These are phyloP conservation scores for Ogataea angusta DNA, from an alignment of 805 yeast genomes.

Conservation along the genomic window DNA sequence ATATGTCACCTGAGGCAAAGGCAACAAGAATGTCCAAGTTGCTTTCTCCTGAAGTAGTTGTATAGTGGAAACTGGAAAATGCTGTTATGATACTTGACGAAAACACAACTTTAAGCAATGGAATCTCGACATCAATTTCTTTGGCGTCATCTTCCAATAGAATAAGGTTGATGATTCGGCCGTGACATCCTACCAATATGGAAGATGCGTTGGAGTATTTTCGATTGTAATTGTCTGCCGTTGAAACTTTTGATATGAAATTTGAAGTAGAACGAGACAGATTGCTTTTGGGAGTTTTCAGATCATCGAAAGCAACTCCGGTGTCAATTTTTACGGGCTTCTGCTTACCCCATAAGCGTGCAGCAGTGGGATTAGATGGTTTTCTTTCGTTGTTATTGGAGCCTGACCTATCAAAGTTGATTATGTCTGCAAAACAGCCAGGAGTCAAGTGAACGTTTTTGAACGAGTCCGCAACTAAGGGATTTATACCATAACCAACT, in stretches of 20 bases:
- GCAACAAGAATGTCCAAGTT: conserved; percentile 57
- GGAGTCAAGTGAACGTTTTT: conserved; percentile 51
- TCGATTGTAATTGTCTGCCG: conserved; percentile 30
- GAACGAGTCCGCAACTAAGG: conserved; percentile 51
- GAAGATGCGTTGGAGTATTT: conserved; percentile 28
- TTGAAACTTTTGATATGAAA: conserved; percentile 33
- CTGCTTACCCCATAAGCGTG: conserved; percentile 15
- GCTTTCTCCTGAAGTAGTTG: conserved; percentile 26
- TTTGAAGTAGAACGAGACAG: conserved; percentile 33
- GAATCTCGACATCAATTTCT: conserved; percentile 41
- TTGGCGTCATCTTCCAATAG: conserved; percentile 36
- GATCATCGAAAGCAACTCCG: conserved; percentile 10
- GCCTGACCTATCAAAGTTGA: conserved; percentile 17
- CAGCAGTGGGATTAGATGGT: background rate
- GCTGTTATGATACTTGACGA: conserved; percentile 39
- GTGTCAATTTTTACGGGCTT: conserved; percentile 11
- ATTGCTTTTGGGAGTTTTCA: conserved; percentile 31
- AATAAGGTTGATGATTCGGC: conserved; percentile 47
- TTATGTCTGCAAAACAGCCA: conserved; percentile 41
- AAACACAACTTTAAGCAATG: conserved; percentile 43
- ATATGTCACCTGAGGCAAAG: conserved; percentile 61
- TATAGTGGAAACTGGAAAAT: conserved; percentile 32
- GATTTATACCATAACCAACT: conserved; percentile 53
- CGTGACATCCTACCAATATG: conserved; percentile 44
- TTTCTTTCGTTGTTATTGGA: conserved; percentile 1